Base-by-base conservation (phyloP, 2,329 filamentous ascomycete species). In the Phaeosphaeriaceae sp. region DNA sequence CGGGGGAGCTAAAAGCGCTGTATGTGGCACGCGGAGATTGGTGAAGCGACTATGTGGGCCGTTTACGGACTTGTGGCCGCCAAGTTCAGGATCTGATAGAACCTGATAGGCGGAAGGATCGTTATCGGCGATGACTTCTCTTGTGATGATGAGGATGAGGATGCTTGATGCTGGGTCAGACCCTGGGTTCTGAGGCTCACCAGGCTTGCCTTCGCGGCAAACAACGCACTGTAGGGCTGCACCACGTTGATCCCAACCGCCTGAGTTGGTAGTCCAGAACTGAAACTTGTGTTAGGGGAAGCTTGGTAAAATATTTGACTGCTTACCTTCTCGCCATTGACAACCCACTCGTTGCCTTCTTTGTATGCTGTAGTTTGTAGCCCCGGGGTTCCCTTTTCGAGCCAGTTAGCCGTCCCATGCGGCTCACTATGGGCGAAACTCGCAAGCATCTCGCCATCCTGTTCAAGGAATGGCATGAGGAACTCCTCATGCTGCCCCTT, bases 181-280 rank as follows among this genome's bases (percentile, higher is more conserved):
- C 9, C 11, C 21, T 18, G 52, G 48, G 23, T 61, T 48, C 38
- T 61, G 54, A n/a, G 46, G 40, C 1, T 26, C 28, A 39, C 52
- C 41, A 5, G 54, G 52, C 20, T 12, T 41, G 8, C 50, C 38
- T 34, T 77, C 68, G 11, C 80, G 77, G 60, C 80, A 83, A 3
- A 82, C 77, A 6, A 83, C 73, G 52, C 80, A 83, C 45, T 77
- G 73, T 1, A 84, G 66, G 34, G 83, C 79, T 1, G 80, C 78
- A 8, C 81, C 81, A 43, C 71, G 69, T 33, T 74, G 73, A 49
- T 83, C 81, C 81, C 80, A 84, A 12, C 81, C 81, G 0, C 73
- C 76, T 42, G 72, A 75, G 58, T 83, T 84, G 1, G 80, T 82
- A 9, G 81, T 78, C 81, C 81, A 84, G 32, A 82, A 68, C 77